Conservation (phyloP, 345 rosid species). For the Eucalyptus camaldulensis region DNA sequence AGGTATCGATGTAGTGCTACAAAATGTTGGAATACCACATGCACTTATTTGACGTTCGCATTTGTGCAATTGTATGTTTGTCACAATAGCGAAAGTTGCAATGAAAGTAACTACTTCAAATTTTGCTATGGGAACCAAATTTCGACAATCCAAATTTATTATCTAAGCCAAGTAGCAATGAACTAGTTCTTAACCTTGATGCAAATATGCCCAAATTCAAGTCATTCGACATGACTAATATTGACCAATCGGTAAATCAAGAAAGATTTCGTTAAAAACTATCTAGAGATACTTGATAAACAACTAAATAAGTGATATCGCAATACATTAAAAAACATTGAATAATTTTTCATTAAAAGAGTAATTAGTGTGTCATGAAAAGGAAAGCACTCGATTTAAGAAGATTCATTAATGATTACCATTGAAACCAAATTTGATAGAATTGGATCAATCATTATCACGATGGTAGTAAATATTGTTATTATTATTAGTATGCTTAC, state of each 20-base stretch:
- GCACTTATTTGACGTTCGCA: rapidly evolving
- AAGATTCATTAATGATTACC: not conserved
- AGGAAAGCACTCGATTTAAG: not conserved
- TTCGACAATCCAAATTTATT: not conserved
- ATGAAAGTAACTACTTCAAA: not conserved
- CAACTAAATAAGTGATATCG: not conserved
- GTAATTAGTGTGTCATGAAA: not conserved
- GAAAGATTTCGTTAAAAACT: not conserved
- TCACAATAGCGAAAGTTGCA: not conserved
- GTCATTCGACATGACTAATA: rapidly evolving
- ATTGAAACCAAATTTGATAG: not conserved
- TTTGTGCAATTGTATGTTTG: too few relatives aligned
- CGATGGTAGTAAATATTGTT: not conserved
- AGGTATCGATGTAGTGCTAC: rapidly evolving
- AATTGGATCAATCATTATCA: not conserved
- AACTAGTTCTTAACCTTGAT: rapidly evolving
- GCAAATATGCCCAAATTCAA: not conserved
- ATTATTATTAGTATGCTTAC: not conserved
- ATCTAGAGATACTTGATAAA: not conserved
- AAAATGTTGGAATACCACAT: too few relatives aligned
- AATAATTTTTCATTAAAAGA: rapidly evolving
- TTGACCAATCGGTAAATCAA: not conserved
- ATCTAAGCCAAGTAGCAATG: not conserved
- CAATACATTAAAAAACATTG: not conserved
- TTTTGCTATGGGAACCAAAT: not conserved